phyloP scores from a whole-genome alignment of 2,329 filamentous ascomycete species.

The Emericellopsis atlantica region DNA sequence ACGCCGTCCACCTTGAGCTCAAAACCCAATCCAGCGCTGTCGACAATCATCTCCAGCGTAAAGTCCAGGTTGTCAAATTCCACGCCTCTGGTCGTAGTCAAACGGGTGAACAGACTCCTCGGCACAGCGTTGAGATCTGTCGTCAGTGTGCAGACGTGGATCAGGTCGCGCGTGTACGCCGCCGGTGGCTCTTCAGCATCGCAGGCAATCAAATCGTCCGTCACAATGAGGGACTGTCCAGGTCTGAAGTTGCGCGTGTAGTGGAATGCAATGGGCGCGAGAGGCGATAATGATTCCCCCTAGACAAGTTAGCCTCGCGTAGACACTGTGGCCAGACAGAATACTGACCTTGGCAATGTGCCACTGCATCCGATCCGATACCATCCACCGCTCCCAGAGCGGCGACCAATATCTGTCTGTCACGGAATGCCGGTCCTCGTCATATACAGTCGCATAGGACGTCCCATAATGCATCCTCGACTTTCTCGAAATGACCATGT shows the following conservation, averaged over 20 bases:
- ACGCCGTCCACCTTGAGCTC: slow-evolving; percentile 70
- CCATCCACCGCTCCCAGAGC: slow-evolving; percentile 74
- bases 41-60: slow-evolving; percentile 71
- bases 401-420: slow-evolving; percentile 69
- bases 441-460: slow-evolving; percentile 69
- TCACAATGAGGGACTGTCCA: slow-evolving; percentile 63
- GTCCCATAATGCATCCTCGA: slow-evolving; percentile 70
- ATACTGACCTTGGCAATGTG: slow-evolving; percentile 60
- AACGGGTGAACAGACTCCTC: slow-evolving; percentile 56
- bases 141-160: slow-evolving; percentile 68
- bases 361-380: slow-evolving; percentile 75
- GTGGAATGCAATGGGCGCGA: slow-evolving; percentile 66
- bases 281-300: slow-evolving; percentile 65
- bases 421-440: slow-evolving; percentile 61
- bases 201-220: slow-evolving; percentile 69
- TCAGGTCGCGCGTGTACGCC: slow-evolving; percentile 47
- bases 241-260: slow-evolving; percentile 78
- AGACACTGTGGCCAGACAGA: too few relatives aligned
- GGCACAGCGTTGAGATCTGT: slow-evolving; percentile 69
- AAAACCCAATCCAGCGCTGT: slow-evolving; percentile 64
- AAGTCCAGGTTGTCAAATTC: slow-evolving; percentile 78
- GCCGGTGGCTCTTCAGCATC: slow-evolving; percentile 54
- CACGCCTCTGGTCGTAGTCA: slow-evolving; percentile 67
- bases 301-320: slow-evolving; percentile 13
- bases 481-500: slow-evolving; percentile 64